Evolutionary conservation across 805 yeast species (phyloP), one percentile per base, ranked within the genome.

Genomic region (Wickerhamomyces tratensis): DNA sequence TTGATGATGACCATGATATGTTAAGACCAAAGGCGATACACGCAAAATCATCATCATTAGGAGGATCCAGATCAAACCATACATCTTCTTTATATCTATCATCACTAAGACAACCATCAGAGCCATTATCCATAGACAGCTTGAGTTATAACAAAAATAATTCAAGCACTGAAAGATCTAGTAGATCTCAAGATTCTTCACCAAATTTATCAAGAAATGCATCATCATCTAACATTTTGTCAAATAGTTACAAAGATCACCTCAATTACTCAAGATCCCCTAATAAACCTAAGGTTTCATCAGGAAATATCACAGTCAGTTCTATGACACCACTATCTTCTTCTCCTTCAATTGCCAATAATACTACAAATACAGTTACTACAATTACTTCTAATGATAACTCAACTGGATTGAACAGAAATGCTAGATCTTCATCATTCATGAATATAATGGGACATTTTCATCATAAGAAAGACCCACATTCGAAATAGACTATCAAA

Each of bases 21-120:
- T 1, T 51, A 27, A 49, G 49, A 36, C 61, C 61, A 25, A 55
- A 49, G 42, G 45, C 57, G 4, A 47, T 55, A 13, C 61, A 56
- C 39, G 46, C 54, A 35, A 55, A 55, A 41, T 38, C 56, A 0
- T 54, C 59, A 2, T 53, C 56, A 6, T 37, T 56, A 26, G 46
- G 42, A n/a, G 54, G 54, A 38, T 49, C 61, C 10, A 46, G 58
- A 35, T 56, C 50, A 6, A 55, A 53, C 33, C 52, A 56, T 12
- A 29, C 11, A 7, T 29, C 31, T 34, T 54, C 59, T 1, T 50
- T 57, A 14, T 49, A 45, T 11, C 31, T 56, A 27, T 44, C 49
- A 13, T 49, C 38, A 20, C 26, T 55, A 35, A 47, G 61, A 46
- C 52, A 31, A 13, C 34, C 13, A 11, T 3, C 7, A 11, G 34